Evolutionary conservation across 257 asterid genomes (phyloP).

Genomic region (Ilex asprella): DNA sequence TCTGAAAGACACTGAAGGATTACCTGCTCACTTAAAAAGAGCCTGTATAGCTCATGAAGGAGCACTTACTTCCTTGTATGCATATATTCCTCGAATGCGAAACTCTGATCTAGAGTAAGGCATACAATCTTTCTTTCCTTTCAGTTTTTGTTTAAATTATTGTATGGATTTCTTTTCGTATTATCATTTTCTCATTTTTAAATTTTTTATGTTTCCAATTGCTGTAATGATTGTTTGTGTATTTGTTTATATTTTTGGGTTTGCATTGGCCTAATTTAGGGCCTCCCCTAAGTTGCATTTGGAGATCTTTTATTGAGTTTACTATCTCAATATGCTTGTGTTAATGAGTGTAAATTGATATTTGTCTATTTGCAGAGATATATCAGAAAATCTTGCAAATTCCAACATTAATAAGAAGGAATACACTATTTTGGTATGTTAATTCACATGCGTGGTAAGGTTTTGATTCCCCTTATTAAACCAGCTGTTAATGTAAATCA

Average conservation of each 20-base stretch:
- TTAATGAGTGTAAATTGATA: neutral
- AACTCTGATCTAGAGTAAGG: constrained; percentile 72
- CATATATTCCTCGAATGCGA: constrained; percentile 85
- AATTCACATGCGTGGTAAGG: no score
- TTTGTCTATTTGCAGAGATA: constrained; percentile 34
- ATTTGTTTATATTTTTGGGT: neutral
- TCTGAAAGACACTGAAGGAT: constrained; percentile 36
- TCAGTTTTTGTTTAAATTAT: no score
- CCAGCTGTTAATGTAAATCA: neutral
- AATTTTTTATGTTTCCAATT: neutral
- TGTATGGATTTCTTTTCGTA: neutral
- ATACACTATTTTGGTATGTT: constrained; percentile 59
- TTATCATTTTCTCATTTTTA: neutral
- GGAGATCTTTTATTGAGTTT: no score
- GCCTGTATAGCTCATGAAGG: constrained; percentile 85
- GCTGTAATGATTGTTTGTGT: no score
- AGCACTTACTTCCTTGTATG: constrained; percentile 61
- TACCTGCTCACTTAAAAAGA: constrained; percentile 73
- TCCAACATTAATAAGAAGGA: constrained; percentile 46
- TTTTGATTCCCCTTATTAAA: neutral
- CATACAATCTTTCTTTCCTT: constrained; percentile 9
- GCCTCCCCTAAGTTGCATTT: neutral
- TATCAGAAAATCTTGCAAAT: constrained; percentile 25
- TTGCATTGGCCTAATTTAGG: neutral
- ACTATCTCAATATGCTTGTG: neutral